Conservation (phyloP, 306 rosid species). For the Quillaja saponaria region DNA sequence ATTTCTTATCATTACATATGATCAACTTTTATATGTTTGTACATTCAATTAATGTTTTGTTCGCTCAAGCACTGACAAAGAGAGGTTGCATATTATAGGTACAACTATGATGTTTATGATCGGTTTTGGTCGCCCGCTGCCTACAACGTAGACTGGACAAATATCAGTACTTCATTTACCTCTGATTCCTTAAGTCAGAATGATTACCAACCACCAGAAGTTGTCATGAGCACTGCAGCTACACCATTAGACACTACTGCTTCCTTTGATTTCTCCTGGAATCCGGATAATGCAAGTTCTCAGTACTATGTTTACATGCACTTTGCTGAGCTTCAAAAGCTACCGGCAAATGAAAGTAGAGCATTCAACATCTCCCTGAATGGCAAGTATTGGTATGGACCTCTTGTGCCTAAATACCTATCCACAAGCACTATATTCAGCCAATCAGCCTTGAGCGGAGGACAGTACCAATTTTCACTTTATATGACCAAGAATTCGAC, state of each 20-base stretch:
- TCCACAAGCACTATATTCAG: rapidly evolving
- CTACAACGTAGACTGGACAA: neutral
- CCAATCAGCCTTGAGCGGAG: neutral
- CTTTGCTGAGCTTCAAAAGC: slow-evolving; percentile 34
- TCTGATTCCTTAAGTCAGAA: neutral
- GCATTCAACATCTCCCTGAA: slow-evolving; percentile 19
- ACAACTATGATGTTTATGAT: slow-evolving; percentile 40
- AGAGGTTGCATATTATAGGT: slow-evolving; percentile 27
- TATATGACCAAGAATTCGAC: slow-evolving; percentile 23
- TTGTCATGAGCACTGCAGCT: slow-evolving; percentile 40
- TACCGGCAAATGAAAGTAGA: slow-evolving; percentile 32
- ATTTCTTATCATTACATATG: no score
- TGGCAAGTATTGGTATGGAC: slow-evolving; percentile 12
- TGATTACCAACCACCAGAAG: slow-evolving; percentile 20
- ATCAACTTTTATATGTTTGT: no score
- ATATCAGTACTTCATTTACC: slow-evolving; percentile 19
- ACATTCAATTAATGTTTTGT: neutral
- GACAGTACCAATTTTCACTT: slow-evolving; percentile 3
- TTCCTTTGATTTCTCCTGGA: slow-evolving; percentile 13
- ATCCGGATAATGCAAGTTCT: neutral
- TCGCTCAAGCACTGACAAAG: neutral
- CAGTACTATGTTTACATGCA: slow-evolving; percentile 26
- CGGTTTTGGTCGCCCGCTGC: slow-evolving; percentile 13
- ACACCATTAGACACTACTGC: slow-evolving; percentile 20
- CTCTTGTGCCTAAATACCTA: neutral